Evolutionary conservation across 2,329 filamentous ascomycete species (phyloP).

Genomic region (Aspergillus melleus): DNA sequence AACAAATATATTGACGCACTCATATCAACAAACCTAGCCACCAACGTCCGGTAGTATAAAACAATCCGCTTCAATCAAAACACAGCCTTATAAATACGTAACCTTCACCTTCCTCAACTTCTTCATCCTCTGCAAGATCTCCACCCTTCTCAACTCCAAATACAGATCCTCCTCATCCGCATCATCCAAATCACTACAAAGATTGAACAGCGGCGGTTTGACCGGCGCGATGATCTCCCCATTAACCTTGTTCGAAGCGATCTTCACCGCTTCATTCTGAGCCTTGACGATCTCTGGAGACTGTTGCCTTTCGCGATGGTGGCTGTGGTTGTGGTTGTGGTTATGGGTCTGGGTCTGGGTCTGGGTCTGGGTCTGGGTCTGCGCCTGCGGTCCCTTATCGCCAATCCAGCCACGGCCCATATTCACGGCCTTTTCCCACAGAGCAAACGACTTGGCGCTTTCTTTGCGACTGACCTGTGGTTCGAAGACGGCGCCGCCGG

Average conservation of each 20-base stretch:
- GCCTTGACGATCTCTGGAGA: constrained; percentile 13
- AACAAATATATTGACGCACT: not conserved
- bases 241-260: constrained; percentile 12
- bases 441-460: constrained; percentile 60
- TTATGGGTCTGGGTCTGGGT: not conserved
- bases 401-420: constrained; percentile 70
- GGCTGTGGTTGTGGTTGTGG: not conserved
- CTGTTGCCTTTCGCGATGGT: not conserved
- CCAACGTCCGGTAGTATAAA: too few species aligned
- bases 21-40: too few species aligned
- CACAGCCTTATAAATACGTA: constrained; percentile 10
- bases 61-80: too few species aligned
- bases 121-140: constrained; percentile 37
- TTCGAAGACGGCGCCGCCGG: constrained; percentile 68
- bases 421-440: constrained; percentile 72
- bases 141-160: constrained; percentile 35
- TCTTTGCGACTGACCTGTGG: constrained; percentile 59
- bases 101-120: constrained; percentile 27
- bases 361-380: not conserved
- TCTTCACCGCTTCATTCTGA: constrained; percentile 8
- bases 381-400: not conserved
- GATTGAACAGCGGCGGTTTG: constrained; percentile 19
- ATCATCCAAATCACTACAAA: constrained; percentile 31
- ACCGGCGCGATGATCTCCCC: constrained; percentile 16
- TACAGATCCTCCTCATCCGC: constrained; percentile 38